phyloP scores from a whole-genome alignment of 495 filamentous ascomycete species.

The Penicillium malachiteum region DNA sequence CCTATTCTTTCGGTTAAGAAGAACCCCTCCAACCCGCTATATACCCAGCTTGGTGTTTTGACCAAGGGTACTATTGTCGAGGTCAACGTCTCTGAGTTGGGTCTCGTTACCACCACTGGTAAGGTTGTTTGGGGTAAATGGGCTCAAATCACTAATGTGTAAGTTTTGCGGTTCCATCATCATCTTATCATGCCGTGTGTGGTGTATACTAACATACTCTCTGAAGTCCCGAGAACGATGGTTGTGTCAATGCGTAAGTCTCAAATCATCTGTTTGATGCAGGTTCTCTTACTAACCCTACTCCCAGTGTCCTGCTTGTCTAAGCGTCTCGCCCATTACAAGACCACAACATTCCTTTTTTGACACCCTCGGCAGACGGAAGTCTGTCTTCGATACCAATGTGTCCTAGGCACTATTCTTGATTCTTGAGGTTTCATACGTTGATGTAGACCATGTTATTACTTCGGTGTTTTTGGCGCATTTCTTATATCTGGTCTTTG shows the following conservation, averaged over 20 bases:
- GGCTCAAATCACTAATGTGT: constrained; percentile 70
- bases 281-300: constrained; percentile 4
- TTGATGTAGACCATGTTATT: constrained; percentile 22
- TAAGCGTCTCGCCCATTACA: constrained; percentile 13
- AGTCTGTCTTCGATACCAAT: constrained; percentile 30
- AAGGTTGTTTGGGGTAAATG: constrained; percentile 92
- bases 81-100: constrained; percentile 92
- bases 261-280: background rate
- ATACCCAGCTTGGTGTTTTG: constrained; percentile 90
- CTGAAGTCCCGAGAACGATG: constrained; percentile 22
- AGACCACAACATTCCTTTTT: constrained; percentile 12
- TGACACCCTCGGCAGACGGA: constrained; percentile 12
- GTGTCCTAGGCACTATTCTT: constrained; percentile 21
- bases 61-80: constrained; percentile 95
- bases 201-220: background rate
- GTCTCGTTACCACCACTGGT: constrained; percentile 86
- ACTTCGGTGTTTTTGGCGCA: constrained; percentile 32
- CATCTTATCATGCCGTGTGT: background rate
- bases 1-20: constrained; percentile 96
- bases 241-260: constrained; percentile 25
- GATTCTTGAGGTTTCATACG: constrained; percentile 18
- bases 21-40: constrained; percentile 94
- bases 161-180: constrained; percentile 19
- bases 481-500: constrained; percentile 21
- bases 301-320: constrained; percentile 26